These are phyloP conservation scores for Verticillium nonalfalfae DNA, from an alignment of 2,329 filamentous ascomycete genomes.

Conservation along the genomic window DNA sequence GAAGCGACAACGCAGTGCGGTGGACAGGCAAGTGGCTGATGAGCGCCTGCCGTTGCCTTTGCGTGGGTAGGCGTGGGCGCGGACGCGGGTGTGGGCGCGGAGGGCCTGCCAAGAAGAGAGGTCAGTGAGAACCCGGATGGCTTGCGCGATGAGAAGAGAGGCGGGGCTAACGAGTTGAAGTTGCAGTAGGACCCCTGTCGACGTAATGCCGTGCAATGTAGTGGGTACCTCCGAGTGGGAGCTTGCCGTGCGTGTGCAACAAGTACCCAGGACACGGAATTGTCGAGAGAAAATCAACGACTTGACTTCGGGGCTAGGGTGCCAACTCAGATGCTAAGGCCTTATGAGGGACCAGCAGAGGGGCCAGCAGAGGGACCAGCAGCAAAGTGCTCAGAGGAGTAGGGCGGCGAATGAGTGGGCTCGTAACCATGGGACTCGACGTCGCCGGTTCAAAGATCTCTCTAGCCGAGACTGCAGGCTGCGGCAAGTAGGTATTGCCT, in stretches of 20 bases:
- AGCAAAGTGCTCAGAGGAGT: neutral
- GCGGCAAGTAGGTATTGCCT: neutral
- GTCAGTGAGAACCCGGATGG: conserved; percentile 23
- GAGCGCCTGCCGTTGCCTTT: neutral
- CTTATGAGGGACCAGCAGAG: neutral
- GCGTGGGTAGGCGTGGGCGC: neutral
- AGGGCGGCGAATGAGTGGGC: neutral
- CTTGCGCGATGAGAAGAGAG: conserved; percentile 6
- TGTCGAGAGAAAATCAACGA: neutral
- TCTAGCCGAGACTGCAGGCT: neutral
- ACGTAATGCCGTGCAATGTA: neutral
- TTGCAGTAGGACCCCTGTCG: neutral
- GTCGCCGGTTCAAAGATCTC: neutral
- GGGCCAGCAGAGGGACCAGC: too few relatives aligned
- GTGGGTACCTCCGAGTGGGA: neutral
- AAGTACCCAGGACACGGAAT: neutral
- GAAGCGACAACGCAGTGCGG: neutral
- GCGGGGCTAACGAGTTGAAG: neutral
- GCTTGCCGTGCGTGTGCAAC: neutral
- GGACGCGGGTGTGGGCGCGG: neutral
- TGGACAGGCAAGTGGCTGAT: neutral
- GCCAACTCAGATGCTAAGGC: neutral
- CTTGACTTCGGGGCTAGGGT: neutral
- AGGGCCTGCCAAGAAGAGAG: neutral
- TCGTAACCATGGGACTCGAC: neutral